A percentile compares a stretch with the other conserved stretches of the same genome.
phyloP scores from a whole-genome alignment of 257 asterid species.

The Voacanga thouarsii region DNA sequence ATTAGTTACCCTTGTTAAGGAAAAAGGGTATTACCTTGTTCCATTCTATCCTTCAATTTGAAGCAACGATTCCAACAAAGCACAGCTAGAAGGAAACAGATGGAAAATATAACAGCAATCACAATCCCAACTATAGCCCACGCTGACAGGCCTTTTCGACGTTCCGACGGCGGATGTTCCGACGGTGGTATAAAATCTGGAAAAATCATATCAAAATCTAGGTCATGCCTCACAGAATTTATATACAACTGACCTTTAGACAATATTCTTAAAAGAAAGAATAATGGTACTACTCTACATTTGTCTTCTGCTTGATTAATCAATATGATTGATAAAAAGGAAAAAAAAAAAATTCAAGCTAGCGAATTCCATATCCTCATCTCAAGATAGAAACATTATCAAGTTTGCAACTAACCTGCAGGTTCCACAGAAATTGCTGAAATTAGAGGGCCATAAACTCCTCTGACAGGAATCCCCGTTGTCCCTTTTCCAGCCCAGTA shows the following conservation, averaged over 20 bases:
- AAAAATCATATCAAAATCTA: not conserved
- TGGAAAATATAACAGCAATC: constrained; percentile 31
- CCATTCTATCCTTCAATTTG: constrained; percentile 24
- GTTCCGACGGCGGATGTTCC: constrained; percentile 39
- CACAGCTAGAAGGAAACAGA: constrained; percentile 33
- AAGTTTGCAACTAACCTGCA: constrained; percentile 20
- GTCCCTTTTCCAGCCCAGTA: constrained; percentile 40
- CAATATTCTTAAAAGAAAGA: not conserved
- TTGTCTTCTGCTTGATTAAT: not conserved
- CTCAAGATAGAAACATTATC: not conserved
- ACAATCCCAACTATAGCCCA: constrained; percentile 58
- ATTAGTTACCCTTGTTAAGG: not conserved
- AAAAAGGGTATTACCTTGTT: constrained; percentile 30
- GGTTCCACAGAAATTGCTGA: constrained; percentile 36
- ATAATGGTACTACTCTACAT: too few relatives aligned
- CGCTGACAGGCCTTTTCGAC: constrained; percentile 33
- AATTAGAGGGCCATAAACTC: constrained; percentile 33
- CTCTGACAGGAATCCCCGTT: too few relatives aligned
- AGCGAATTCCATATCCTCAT: not conserved
- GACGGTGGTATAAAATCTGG: constrained; percentile 50
- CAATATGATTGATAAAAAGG: not conserved
- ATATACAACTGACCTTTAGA: too few relatives aligned
- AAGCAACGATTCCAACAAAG: constrained; percentile 62
- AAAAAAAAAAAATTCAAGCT: too few relatives aligned
- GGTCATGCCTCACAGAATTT: too few relatives aligned